Evolutionary conservation across 176 grass and related monocot species (phyloP).

Genomic region (Phoenix dactylifera): DNA sequence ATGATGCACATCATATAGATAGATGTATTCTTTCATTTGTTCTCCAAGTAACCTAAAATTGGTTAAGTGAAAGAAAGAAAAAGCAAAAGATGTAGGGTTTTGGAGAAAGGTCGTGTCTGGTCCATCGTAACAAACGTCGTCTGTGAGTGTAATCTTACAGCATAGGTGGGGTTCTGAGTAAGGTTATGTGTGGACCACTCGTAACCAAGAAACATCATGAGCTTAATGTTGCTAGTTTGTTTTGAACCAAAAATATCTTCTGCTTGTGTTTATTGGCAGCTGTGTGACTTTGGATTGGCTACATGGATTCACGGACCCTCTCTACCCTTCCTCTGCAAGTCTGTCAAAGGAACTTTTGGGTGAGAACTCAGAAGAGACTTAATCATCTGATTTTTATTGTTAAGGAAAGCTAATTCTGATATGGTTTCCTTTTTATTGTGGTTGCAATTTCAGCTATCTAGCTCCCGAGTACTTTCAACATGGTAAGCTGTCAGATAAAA

Average conservation of each 20-base stretch:
- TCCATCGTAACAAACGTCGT: no score
- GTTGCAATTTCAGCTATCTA: conserved; percentile 30
- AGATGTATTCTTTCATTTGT: no score
- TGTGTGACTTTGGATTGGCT: conserved; percentile 51
- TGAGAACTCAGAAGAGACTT: conserved; percentile 10
- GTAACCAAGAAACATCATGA: no score
- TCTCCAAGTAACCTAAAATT: no score
- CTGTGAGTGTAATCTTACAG: no score
- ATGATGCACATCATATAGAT: no score
- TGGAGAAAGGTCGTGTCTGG: no score
- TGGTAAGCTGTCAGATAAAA: conserved; percentile 47
- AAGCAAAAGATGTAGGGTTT: no score
- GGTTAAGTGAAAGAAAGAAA: no score
- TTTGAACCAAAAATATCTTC: conserved; percentile 1
- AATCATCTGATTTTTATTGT: conserved; percentile 5
- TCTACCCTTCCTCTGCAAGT: conserved; percentile 45
- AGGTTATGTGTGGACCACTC: no score
- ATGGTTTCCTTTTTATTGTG: conserved; percentile 3
- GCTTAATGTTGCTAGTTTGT: neutral
- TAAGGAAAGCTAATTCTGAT: neutral
- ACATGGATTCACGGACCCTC: conserved; percentile 42
- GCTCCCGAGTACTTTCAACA: conserved; percentile 52
- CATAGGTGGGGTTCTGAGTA: no score
- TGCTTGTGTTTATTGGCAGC: conserved; percentile 13
- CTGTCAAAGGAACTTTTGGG: conserved; percentile 50